These are phyloP conservation scores for Sclerotinia sclerotiorum DNA, from an alignment of 2,329 filamentous ascomycete species.

Conservation along the genomic window DNA sequence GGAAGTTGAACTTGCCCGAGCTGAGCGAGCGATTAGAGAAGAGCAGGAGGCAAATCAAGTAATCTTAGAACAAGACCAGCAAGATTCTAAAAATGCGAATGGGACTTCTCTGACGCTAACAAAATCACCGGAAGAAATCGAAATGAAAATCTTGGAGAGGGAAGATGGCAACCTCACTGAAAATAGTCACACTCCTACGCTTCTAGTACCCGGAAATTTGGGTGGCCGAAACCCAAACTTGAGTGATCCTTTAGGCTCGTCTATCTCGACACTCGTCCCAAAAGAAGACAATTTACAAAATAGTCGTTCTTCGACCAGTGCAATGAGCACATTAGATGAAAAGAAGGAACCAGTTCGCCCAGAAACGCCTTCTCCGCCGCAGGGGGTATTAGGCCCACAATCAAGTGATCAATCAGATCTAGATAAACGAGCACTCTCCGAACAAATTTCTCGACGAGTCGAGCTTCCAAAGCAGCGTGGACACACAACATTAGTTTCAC, in stretches of 20 bases:
- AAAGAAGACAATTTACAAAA: constrained; percentile 24
- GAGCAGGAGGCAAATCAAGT: constrained; percentile 34
- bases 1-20: constrained; percentile 48
- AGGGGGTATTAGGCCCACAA: background rate
- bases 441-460: constrained; percentile 20
- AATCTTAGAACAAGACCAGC: constrained; percentile 20
- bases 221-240: background rate
- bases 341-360: constrained; percentile 24
- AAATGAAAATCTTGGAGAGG: background rate
- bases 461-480: constrained; percentile 21
- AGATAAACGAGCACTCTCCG: constrained; percentile 23
- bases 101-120: background rate
- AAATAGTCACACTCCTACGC: background rate
- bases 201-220: background rate
- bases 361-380: constrained; percentile 4
- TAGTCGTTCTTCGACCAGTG: constrained; percentile 22
- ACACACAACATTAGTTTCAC: constrained; percentile 54
- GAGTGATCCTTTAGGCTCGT: background rate
- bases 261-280: background rate
- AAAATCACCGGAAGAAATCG: constrained; percentile 9
- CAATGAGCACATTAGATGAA: constrained; percentile 27
- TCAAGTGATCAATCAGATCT: background rate
- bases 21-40: constrained; percentile 42
- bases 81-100: background rate
- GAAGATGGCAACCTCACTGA: background rate